Evolutionary conservation across 441 rosid genomes (phyloP).

Genomic region (Rhodomyrtus psidioides): DNA sequence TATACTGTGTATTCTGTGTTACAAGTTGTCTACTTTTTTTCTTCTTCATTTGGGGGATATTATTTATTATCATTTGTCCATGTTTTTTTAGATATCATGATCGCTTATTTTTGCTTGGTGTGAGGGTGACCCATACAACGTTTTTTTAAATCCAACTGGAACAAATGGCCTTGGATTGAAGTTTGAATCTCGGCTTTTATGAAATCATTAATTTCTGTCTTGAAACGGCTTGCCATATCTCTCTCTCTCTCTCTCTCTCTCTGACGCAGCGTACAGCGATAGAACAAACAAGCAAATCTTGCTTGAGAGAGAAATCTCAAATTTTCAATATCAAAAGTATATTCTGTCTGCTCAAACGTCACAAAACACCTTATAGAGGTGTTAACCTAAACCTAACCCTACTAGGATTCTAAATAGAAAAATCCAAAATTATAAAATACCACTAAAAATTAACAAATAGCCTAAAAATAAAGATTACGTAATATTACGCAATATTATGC

Average conservation of each 20-base stretch:
- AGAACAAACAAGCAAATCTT: too few relatives aligned
- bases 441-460: too few relatives aligned
- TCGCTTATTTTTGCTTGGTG: not conserved
- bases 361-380: too few relatives aligned
- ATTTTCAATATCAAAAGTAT: too few relatives aligned
- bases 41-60: not conserved
- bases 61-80: not conserved
- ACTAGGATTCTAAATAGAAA: too few relatives aligned
- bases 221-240: not conserved
- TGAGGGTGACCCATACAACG: not conserved
- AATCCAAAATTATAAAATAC: too few relatives aligned
- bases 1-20: not conserved
- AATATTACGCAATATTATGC: too few relatives aligned
- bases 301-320: too few relatives aligned
- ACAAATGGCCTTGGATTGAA: not conserved
- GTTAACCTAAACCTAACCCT: too few relatives aligned
- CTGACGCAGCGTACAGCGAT: too few relatives aligned
- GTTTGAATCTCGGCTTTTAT: not conserved
- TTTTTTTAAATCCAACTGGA: not conserved
- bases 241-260: not conserved
- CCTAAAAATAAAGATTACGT: too few relatives aligned
- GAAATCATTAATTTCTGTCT: not conserved
- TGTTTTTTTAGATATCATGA: not conserved
- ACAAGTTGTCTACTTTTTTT: not conserved
- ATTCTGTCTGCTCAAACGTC: too few relatives aligned